Percentiles rank a stretch among this genome's conserved stretches.
These are phyloP conservation scores for Aspergillus clavatus DNA, from an alignment of 2,329 filamentous ascomycete genomes.

Conservation along the genomic window DNA sequence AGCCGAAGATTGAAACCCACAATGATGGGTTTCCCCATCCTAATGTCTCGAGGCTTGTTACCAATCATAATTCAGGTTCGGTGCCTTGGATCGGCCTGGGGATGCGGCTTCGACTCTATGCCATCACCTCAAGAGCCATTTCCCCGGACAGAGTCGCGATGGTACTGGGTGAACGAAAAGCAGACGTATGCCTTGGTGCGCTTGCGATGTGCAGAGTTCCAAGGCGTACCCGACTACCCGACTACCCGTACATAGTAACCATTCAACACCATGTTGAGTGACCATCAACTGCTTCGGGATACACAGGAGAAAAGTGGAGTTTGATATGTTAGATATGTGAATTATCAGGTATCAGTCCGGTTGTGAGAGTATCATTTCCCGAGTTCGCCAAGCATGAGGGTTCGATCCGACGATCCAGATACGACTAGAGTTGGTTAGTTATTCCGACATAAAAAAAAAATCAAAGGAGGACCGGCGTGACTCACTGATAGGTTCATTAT, in stretches of 20 bases:
- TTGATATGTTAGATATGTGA: background rate
- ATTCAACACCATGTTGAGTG: no score
- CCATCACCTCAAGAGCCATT: no score
- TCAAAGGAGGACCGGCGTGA: conserved; percentile 21
- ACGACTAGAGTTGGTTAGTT: conserved; percentile 55
- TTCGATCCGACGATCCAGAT: conserved; percentile 85
- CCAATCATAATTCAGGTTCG: background rate
- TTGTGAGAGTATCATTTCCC: conserved; percentile 48
- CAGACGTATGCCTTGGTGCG: no score
- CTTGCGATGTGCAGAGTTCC: no score
- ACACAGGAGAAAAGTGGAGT: background rate
- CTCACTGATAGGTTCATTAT: conserved; percentile 82
- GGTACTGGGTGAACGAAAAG: no score
- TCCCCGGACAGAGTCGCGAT: no score
- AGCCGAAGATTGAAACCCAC: background rate
- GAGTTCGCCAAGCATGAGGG: conserved; percentile 76
- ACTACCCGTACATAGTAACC: no score
- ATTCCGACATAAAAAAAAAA: background rate
- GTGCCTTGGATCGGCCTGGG: no score
- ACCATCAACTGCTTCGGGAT: no score
- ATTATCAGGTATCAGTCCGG: background rate
- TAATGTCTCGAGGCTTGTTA: background rate
- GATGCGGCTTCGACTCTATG: no score
- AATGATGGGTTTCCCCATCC: background rate
- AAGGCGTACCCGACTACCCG: no score